Evolutionary conservation across 306 rosid genomes (phyloP).

Genomic region (Mimosa bimucronata): DNA sequence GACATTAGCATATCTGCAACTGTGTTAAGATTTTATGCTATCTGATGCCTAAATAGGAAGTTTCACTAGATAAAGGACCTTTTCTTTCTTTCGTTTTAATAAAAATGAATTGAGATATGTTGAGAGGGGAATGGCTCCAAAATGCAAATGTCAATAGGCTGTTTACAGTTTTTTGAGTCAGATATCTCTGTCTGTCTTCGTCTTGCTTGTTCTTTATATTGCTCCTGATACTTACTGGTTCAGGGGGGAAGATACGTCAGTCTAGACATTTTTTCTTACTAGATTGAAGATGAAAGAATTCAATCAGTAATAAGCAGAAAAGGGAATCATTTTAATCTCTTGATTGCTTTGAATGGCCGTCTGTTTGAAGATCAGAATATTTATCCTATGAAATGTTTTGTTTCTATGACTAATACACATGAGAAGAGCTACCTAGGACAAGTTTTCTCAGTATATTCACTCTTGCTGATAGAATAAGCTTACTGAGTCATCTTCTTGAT

Average conservation of each 20-base stretch:
- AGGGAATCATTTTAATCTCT: background rate
- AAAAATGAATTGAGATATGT: background rate
- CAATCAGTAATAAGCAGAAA: background rate
- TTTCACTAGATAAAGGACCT: background rate
- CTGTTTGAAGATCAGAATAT: slow-evolving; percentile 24
- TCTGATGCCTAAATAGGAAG: background rate
- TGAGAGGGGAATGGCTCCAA: background rate
- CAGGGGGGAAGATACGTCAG: background rate
- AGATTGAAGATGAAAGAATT: background rate
- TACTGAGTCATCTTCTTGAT: slow-evolving; percentile 27
- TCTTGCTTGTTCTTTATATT: background rate
- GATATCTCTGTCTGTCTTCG: background rate
- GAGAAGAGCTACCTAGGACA: background rate
- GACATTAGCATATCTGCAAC: background rate
- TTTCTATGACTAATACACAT: background rate
- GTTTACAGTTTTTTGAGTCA: background rate
- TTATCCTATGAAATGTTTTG: slow-evolving; percentile 5
- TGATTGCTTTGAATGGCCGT: slow-evolving; percentile 13
- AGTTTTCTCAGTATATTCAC: background rate
- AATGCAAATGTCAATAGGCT: background rate
- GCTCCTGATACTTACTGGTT: background rate
- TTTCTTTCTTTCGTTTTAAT: background rate
- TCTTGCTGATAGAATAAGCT: slow-evolving; percentile 28
- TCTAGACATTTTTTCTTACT: background rate
- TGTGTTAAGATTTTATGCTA: background rate